Percentiles rank a stretch among this genome's conserved stretches.
These are phyloP conservation scores for Ceratocystis colombiana DNA, from an alignment of 2,329 filamentous ascomycete genomes.

Conservation along the genomic window DNA sequence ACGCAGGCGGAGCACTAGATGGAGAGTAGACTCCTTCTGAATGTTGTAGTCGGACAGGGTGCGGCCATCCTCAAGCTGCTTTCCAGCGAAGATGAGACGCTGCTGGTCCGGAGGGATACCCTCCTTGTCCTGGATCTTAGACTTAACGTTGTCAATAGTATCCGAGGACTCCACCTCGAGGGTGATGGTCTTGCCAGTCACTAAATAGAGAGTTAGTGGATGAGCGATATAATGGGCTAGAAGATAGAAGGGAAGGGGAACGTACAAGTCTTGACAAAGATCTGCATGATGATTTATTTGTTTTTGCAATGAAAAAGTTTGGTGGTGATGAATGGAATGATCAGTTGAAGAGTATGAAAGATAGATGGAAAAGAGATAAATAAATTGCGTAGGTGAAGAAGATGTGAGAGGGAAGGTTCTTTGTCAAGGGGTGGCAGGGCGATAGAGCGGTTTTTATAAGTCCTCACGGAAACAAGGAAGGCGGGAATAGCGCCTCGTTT, in stretches of 20 bases:
- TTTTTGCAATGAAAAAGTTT: constrained; percentile 14
- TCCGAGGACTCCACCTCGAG: constrained; percentile 81
- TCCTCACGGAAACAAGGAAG: constrained; percentile 27
- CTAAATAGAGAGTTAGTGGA: constrained; percentile 36
- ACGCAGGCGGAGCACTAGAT: constrained; percentile 69
- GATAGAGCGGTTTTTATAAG: constrained; percentile 22
- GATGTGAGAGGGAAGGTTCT: constrained; percentile 28
- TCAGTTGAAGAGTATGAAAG: not conserved
- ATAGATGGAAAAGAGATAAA: constrained; percentile 25
- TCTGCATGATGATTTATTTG: constrained; percentile 57
- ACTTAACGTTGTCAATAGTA: constrained; percentile 90
- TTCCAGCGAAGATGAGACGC: constrained; percentile 84
- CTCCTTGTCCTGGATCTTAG: constrained; percentile 87
- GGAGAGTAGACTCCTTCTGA: constrained; percentile 78
- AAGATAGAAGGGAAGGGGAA: constrained; percentile 30
- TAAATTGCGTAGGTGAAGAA: constrained; percentile 18
- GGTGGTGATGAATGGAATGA: not conserved
- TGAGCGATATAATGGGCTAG: constrained; percentile 32
- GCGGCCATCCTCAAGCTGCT: constrained; percentile 86
- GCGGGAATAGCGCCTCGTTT: constrained; percentile 12
- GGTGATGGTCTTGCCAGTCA: constrained; percentile 78
- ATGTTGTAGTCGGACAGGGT: constrained; percentile 95
- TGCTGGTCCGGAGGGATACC: constrained; percentile 93
- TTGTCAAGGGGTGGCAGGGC: constrained; percentile 32
- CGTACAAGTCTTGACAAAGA: constrained; percentile 94